Conservation (phyloP, 495 filamentous ascomycete species). For the Aspergillus affinis region DNA sequence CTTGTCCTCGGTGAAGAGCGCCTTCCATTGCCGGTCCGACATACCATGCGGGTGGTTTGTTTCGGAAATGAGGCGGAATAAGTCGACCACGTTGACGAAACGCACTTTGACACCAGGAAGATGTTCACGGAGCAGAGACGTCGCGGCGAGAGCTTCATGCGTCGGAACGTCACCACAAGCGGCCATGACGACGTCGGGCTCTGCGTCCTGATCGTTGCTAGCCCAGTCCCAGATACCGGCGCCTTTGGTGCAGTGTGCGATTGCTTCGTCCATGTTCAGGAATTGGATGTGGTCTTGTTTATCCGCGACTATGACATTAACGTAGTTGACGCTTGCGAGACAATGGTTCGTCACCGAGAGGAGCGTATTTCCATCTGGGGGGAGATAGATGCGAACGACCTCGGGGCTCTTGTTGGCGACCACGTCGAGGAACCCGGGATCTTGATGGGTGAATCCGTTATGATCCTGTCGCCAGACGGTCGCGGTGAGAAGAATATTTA, state of each 20-base stretch:
- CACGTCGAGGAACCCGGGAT: constrained; percentile 73
- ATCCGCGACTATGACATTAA: constrained; percentile 74
- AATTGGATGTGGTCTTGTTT: constrained; percentile 76
- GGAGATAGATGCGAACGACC: constrained; percentile 74
- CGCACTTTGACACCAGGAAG: constrained; percentile 68
- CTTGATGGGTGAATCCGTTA: constrained; percentile 78
- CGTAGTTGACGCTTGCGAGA: constrained; percentile 66
- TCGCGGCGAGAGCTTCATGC: constrained; percentile 67
- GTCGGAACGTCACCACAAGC: constrained; percentile 69
- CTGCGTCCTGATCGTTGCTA: constrained; percentile 54
- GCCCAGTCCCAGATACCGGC: constrained; percentile 60
- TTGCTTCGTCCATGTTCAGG: constrained; percentile 64
- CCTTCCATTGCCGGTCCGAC: constrained; percentile 57
- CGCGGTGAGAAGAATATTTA: constrained; percentile 73
- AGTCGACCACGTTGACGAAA: constrained; percentile 72
- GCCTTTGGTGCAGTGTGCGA: constrained; percentile 70
- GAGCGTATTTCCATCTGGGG: constrained; percentile 71
- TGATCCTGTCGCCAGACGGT: constrained; percentile 79
- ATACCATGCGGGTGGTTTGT: constrained; percentile 68
- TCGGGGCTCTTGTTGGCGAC: constrained; percentile 73
- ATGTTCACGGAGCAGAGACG: constrained; percentile 61
- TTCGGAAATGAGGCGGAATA: constrained; percentile 69
- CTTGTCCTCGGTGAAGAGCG: constrained; percentile 64
- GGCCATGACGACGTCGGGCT: constrained; percentile 70
- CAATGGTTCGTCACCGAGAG: constrained; percentile 69